phyloP scores from a whole-genome alignment of 2,329 filamentous ascomycete genomes.

The Helotiales sp. region DNA sequence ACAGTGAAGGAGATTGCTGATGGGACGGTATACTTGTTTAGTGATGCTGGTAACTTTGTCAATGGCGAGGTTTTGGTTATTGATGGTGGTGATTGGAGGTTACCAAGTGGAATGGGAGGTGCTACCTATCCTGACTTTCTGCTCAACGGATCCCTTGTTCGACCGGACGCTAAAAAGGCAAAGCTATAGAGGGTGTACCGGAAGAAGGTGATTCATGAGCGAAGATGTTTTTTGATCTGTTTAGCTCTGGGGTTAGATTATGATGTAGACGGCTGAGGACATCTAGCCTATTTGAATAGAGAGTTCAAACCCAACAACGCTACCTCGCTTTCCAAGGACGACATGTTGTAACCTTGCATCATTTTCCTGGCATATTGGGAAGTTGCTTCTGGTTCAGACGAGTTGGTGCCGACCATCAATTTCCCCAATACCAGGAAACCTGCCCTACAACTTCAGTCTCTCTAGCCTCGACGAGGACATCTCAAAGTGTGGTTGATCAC shows the following conservation, averaged over 20 bases:
- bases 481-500: not conserved
- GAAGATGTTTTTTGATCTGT: not conserved
- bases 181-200: not conserved
- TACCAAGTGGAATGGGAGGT: conserved; percentile 21
- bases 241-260: too few relatives aligned
- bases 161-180: conserved; percentile 7
- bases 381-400: too few relatives aligned
- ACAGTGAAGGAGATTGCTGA: conserved; percentile 87
- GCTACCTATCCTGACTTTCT: conserved; percentile 32
- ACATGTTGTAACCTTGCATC: too few relatives aligned
- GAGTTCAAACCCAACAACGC: too few relatives aligned
- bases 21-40: conserved; percentile 86
- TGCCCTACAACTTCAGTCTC: too few relatives aligned
- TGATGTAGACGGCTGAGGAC: not conserved
- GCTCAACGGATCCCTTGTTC: conserved; percentile 25
- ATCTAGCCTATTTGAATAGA: not conserved
- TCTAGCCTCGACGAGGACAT: too few relatives aligned
- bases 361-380: too few relatives aligned
- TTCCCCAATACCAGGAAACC: too few relatives aligned
- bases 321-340: too few relatives aligned
- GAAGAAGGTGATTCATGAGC: not conserved
- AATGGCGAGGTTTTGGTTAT: conserved; percentile 81
- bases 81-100: conserved; percentile 48
- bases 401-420: too few relatives aligned
- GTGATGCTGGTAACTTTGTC: conserved; percentile 81